phyloP scores from a whole-genome alignment of 1,139 yeast species.

The Debaryomyces nepalensis region DNA sequence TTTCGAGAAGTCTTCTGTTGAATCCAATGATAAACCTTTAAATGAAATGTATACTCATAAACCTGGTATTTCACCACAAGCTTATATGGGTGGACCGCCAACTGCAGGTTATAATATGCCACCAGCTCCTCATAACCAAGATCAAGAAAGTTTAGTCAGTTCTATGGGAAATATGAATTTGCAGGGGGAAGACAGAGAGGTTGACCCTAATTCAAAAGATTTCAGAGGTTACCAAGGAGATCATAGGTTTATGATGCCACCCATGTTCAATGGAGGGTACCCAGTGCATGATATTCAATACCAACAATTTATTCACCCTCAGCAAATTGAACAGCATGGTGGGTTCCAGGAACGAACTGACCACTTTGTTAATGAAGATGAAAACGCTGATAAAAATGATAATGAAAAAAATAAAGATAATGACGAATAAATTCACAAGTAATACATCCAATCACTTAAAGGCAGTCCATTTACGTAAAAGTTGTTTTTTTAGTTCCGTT shows the following conservation, averaged over 20 bases:
- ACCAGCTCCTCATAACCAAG: conserved; percentile 8
- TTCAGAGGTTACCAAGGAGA: conserved; percentile 8
- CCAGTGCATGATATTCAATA: conserved; percentile 17
- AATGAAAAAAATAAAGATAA: conserved; percentile 7
- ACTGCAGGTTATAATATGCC: conserved; percentile 10
- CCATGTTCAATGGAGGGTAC: conserved; percentile 17
- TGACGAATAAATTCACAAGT: neutral
- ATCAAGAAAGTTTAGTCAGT: conserved; percentile 20
- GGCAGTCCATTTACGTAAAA: neutral
- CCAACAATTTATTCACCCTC: conserved; percentile 17
- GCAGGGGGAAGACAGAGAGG: conserved; percentile 11
- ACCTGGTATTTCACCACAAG: conserved; percentile 11
- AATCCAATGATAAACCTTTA: conserved; percentile 1
- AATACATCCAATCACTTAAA: neutral
- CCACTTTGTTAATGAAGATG: conserved; percentile 1
- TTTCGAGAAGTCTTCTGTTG: conserved; percentile 8
- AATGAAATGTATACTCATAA: neutral
- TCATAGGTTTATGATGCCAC: conserved; percentile 18
- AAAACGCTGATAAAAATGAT: conserved; percentile 4
- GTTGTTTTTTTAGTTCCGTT: conserved; percentile 1
- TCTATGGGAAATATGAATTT: conserved; percentile 26
- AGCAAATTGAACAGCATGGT: conserved; percentile 4
- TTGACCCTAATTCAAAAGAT: conserved; percentile 7
- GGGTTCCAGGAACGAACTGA: conserved; percentile 3
- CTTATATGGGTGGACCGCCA: conserved; percentile 14